A percentile compares a stretch with the other conserved stretches of the same genome.
Conservation (phyloP, 2,329 filamentous ascomycete genomes). For the Aureobasidium leucospermi region DNA sequence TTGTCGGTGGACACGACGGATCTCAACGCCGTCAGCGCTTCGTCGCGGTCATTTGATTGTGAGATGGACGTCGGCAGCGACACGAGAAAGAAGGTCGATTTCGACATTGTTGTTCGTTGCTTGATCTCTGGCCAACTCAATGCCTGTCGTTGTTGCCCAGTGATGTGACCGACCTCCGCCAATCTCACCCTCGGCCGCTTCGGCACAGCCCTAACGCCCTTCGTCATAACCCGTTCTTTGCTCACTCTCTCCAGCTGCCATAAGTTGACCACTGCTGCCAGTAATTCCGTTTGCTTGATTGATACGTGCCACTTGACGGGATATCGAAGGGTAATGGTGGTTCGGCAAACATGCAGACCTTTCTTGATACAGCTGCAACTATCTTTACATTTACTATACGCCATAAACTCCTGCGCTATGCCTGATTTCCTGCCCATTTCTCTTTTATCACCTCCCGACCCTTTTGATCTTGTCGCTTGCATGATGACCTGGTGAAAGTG, state of each 20-base stretch:
- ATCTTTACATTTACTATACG: constrained; percentile 4
- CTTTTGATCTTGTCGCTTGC: background rate
- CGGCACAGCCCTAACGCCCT: background rate
- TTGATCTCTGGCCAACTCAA: background rate
- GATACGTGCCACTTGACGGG: no score
- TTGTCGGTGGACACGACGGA: constrained; percentile 66
- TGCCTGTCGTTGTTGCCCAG: constrained; percentile 3
- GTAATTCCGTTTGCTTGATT: no score
- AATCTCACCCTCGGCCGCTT: constrained; percentile 2
- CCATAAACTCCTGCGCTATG: constrained; percentile 13
- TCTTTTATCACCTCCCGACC: background rate
- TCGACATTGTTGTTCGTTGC: constrained; percentile 31
- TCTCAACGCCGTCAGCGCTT: constrained; percentile 70
- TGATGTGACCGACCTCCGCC: constrained; percentile 6
- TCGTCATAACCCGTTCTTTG: background rate
- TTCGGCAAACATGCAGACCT: background rate
- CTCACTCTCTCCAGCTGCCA: background rate
- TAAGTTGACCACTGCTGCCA: background rate
- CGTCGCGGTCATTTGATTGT: constrained; percentile 69
- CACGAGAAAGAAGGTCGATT: constrained; percentile 71
- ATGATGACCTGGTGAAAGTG: background rate
- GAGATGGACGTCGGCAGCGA: constrained; percentile 85
- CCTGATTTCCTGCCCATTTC: constrained; percentile 1
- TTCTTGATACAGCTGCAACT: background rate
- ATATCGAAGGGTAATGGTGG: no score